Base-by-base conservation (phyloP, 441 rosid genomes). In the Populus trichocarpa region DNA sequence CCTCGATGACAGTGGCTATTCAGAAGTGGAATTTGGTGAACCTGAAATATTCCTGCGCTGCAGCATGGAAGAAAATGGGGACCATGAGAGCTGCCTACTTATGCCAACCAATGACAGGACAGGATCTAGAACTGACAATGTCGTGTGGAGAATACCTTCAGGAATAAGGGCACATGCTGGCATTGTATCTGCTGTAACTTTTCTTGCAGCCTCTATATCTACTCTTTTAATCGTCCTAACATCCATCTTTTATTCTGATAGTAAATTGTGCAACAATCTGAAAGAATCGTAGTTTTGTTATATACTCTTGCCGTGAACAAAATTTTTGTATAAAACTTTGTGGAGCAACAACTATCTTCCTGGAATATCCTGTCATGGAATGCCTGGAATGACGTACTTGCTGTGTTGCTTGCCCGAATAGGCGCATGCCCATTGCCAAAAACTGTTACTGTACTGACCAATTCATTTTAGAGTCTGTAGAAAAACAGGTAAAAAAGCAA, bases 101-200 rank as follows among this genome's bases (percentile, higher is more conserved):
- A 53, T 79, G 81, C 85, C 87, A 42, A 77, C 75, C 18, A 28
- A 33, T 18, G 85, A 80, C 46, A 5, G 53, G 71, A 73, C 69
- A 1, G 80, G 83, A 71, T 67, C 77, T 10, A 75, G 70, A 73
- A 72, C 50, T n/a, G 80, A 57, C 7, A 61, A 76, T 76, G 85
- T 87, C 33, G 74, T 83, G 61, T 96, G 98, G 99, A 86, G 81
- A 57, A 85, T 96, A 67, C 96, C 98, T 67, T 83, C 89, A 1
- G 97, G 96, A 67, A 88, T 73, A 18, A 86, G 84, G 42, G 75
- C 69, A 70, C 94, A 90, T 84, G 72, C 84, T 30, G 75, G 50
- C 14, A 25, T 78, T 14, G 86, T 83, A 11, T 71, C 75, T 66
- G 64, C 30, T 9, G n/a, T 77, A 38, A 72, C 80, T 32, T 73